Percentiles rank a stretch among this genome's conserved stretches.
These are phyloP conservation scores for Rhizomucor pusillus DNA, from an alignment of 371 early-diverging fungal genomes.

Conservation along the genomic window DNA sequence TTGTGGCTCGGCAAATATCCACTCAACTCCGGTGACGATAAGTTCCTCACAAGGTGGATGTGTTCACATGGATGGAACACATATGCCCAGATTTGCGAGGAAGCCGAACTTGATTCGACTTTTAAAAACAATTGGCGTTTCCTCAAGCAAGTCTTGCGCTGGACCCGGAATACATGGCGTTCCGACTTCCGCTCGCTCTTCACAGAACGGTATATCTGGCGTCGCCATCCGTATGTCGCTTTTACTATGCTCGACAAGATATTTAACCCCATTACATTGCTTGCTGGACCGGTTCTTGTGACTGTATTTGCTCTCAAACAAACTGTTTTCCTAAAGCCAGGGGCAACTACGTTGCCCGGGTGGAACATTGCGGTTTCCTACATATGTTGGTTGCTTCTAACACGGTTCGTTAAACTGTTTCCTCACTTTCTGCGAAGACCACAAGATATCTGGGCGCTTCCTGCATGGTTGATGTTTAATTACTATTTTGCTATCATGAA, in stretches of 20 bases:
- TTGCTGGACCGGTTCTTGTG: conserved; percentile 67
- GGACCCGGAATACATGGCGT: conserved; percentile 77
- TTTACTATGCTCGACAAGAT: conserved; percentile 76
- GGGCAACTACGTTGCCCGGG: conserved; percentile 19
- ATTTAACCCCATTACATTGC: conserved; percentile 67
- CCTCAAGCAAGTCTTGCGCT: conserved; percentile 65
- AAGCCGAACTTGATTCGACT: conserved; percentile 66
- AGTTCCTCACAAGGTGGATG: conserved; percentile 74
- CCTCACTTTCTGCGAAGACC: conserved; percentile 62
- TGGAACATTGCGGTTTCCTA: conserved; percentile 61
- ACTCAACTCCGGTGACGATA: conserved; percentile 73
- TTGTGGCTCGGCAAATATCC: conserved; percentile 69
- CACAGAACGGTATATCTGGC: conserved; percentile 62
- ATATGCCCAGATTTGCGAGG: conserved; percentile 62
- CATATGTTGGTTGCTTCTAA: conserved; percentile 59
- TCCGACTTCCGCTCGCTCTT: conserved; percentile 68
- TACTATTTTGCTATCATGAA: conserved; percentile 69
- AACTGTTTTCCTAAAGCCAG: conserved; percentile 10
- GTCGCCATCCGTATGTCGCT: conserved; percentile 65
- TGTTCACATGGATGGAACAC: conserved; percentile 69
- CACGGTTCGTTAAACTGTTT: conserved; percentile 56
- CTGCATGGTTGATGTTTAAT: conserved; percentile 64
- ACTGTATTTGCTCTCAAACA: conserved; percentile 33
- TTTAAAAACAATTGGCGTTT: conserved; percentile 78
- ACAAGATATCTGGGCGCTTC: conserved; percentile 58